Conservation (phyloP, 495 filamentous ascomycete species). For the Xylaria longipes region DNA sequence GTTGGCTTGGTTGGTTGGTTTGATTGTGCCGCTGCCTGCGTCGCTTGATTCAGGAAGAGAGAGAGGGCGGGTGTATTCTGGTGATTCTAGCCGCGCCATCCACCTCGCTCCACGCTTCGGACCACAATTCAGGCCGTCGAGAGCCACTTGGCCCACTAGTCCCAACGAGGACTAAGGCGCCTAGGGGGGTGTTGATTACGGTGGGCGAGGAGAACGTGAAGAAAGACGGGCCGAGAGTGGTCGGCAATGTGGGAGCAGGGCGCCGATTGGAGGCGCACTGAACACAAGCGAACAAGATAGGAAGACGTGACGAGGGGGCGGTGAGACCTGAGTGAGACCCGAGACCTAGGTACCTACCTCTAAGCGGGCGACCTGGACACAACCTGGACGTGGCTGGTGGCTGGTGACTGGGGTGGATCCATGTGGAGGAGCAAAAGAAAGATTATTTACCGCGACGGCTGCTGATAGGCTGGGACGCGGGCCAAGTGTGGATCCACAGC, state of each 20-base stretch:
- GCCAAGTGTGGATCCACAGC: background rate
- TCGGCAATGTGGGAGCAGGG: background rate
- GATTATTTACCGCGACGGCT: background rate
- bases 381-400: constrained; percentile 12
- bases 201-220: background rate
- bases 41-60: constrained; percentile 20
- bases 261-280: constrained; percentile 16
- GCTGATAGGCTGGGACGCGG: background rate
- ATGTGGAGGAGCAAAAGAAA: background rate
- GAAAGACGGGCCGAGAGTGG: constrained; percentile 8
- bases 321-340: constrained; percentile 19
- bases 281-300: background rate
- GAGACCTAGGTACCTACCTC: too few species aligned
- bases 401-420: background rate
- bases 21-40: background rate
- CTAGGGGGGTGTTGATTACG: background rate
- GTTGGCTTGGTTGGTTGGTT: constrained; percentile 14
- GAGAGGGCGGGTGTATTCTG: constrained; percentile 8
- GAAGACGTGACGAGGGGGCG: constrained; percentile 9
- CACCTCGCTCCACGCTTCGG: constrained; percentile 3
- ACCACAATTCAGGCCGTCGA: background rate
- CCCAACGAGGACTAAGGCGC: background rate
- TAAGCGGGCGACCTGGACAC: background rate
- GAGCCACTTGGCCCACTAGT: constrained; percentile 20
- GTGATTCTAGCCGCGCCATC: background rate